These are phyloP conservation scores for Closterium sp. DNA, from an alignment of 139 green algal genomes.

Conservation along the genomic window DNA sequence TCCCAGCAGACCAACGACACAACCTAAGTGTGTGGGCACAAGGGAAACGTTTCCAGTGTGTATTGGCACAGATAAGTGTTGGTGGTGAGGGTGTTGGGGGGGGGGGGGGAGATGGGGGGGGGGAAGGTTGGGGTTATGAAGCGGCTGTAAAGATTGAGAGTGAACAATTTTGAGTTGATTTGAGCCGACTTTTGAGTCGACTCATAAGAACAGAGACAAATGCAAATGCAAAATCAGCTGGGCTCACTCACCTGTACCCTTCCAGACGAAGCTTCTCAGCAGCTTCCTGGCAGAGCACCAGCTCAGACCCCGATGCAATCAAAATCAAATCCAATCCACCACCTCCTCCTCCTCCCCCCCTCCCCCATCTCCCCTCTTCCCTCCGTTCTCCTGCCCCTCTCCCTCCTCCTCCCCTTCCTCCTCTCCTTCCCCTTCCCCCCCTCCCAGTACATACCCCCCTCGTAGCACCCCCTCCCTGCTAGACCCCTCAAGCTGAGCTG, in stretches of 20 bases:
- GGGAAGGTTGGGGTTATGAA: no score
- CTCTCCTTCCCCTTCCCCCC: background rate
- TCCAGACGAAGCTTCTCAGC: slow-evolving; percentile 74
- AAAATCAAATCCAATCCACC: slow-evolving; percentile 81
- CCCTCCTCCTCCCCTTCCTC: slow-evolving; percentile 31
- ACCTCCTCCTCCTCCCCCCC: background rate
- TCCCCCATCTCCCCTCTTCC: background rate
- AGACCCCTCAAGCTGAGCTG: slow-evolving; percentile 76
- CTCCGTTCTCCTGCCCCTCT: background rate
- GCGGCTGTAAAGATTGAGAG: no score
- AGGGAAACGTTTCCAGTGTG: no score
- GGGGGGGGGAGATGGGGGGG: no score
- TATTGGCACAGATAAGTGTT: no score
- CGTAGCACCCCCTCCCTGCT: slow-evolving; percentile 73
- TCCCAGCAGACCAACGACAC: slow-evolving; percentile 96
- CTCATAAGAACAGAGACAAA: no score
- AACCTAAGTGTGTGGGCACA: no score
- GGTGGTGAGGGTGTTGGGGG: background rate
- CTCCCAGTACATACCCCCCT: slow-evolving; percentile 86
- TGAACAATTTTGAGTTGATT: no score
- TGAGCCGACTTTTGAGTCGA: no score
- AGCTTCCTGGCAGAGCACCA: slow-evolving; percentile 80
- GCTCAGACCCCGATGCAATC: slow-evolving; percentile 92
- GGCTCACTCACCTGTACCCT: background rate
- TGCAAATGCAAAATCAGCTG: no score